Evolutionary conservation across 331 rosid genomes (phyloP).

Genomic region (Dryas integrifolia): DNA sequence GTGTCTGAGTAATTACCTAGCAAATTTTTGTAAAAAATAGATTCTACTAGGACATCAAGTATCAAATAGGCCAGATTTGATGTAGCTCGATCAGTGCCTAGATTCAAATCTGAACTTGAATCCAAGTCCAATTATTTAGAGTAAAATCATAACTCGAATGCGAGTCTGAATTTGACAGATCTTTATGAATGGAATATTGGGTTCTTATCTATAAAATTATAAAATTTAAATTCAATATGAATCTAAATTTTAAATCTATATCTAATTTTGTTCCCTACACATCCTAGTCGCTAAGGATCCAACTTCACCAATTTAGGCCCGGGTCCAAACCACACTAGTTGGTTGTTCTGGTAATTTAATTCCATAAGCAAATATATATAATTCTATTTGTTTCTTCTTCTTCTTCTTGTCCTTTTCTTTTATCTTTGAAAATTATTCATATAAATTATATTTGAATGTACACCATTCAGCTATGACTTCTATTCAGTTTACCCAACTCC

Average conservation of each 20-base stretch:
- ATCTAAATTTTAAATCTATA: background rate
- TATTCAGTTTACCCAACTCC: background rate
- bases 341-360: background rate
- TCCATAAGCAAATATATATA: background rate
- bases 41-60: background rate
- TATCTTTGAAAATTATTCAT: background rate
- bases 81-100: background rate
- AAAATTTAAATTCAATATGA: background rate
- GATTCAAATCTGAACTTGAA: slow-evolving; percentile 6
- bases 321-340: background rate
- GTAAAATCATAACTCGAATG: background rate
- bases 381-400: no score
- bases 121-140: background rate
- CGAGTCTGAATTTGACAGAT: background rate
- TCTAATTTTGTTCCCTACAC: background rate
- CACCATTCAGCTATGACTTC: no score
- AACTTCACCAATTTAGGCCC: background rate
- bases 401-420: background rate
- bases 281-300: background rate
- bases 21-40: no score
- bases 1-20: no score
- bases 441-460: background rate
- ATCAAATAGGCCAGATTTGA: background rate
- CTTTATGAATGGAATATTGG: background rate
- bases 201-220: background rate